Conservation (phyloP, 306 rosid genomes). For the Alnus glutinosa region DNA sequence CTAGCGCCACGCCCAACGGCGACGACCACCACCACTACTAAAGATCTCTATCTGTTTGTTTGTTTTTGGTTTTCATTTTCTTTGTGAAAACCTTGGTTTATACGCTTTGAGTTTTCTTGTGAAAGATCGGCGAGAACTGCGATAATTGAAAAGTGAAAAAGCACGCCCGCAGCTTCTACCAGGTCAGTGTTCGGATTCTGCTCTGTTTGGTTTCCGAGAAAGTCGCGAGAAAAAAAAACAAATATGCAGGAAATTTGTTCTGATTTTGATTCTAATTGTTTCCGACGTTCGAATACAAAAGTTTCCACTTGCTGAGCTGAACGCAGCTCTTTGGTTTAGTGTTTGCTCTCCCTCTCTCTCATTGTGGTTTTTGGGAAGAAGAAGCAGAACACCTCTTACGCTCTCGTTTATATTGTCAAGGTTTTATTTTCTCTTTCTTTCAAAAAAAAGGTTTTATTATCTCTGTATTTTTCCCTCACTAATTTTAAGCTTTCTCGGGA, state of each 20-base stretch:
- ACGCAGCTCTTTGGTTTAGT: not conserved
- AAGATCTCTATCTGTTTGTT: not conserved
- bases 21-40: not conserved
- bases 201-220: conserved; percentile 18
- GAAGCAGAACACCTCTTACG: not conserved
- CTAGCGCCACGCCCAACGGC: conserved; percentile 8
- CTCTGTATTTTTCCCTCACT: not conserved
- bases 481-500: not conserved
- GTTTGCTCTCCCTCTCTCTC: not conserved
- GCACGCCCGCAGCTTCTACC: not conserved
- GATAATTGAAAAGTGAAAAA: not conserved
- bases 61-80: not conserved
- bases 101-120: not conserved
- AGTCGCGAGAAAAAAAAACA: not conserved
- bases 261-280: not conserved
- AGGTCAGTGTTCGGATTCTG: conserved; percentile 9
- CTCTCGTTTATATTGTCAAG: not conserved
- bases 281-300: not conserved
- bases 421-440: not conserved
- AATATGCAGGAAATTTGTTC: not conserved
- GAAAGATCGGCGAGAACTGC: conserved; percentile 21
- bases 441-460: not conserved
- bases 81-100: not conserved
- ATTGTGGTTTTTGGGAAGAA: not conserved
- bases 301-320: not conserved